Evolutionary conservation across 345 rosid genomes (phyloP).

Genomic region (Lepidium sativum): DNA sequence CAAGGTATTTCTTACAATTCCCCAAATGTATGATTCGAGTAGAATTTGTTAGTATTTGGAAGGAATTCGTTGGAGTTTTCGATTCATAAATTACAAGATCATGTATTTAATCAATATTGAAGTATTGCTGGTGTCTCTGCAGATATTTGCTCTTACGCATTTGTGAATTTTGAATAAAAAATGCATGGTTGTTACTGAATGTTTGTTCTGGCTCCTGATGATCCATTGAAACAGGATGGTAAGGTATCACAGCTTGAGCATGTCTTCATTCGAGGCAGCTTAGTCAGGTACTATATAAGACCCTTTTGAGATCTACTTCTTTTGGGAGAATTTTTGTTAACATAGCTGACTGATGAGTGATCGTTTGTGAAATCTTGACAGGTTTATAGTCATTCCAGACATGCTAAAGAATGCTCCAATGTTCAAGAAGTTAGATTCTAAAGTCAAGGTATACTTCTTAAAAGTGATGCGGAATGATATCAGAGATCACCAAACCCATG

Average conservation of each 20-base stretch:
- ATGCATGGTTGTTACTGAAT: not conserved
- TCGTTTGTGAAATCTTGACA: slow-evolving; percentile 14
- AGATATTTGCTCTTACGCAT: not conserved
- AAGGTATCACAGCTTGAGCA: slow-evolving; percentile 94
- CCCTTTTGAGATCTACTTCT: not conserved
- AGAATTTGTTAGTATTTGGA: not conserved
- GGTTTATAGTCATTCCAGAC: slow-evolving; percentile 93
- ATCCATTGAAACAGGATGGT: slow-evolving; percentile 52
- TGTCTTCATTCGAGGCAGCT: slow-evolving; percentile 84
- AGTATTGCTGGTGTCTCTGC: not conserved
- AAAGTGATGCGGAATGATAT: not conserved
- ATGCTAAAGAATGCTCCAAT: slow-evolving; percentile 93
- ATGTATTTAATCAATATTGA: not conserved
- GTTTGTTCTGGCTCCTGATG: not conserved
- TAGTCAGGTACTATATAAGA: slow-evolving; percentile 57
- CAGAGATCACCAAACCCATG: not conserved
- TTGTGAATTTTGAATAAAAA: not conserved
- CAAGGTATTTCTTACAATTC: slow-evolving; percentile 27
- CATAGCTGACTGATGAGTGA: not conserved
- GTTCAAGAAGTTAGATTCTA: slow-evolving; percentile 79
- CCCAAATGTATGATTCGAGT: not conserved
- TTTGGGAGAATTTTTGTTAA: not conserved
- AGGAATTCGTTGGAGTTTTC: not conserved
- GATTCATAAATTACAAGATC: not conserved
- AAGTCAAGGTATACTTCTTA: slow-evolving; percentile 53